Evolutionary conservation across 169 alveolate species (phyloP), one percentile per base, ranked within the genome.

Genomic region (Blepharisma undulans): DNA sequence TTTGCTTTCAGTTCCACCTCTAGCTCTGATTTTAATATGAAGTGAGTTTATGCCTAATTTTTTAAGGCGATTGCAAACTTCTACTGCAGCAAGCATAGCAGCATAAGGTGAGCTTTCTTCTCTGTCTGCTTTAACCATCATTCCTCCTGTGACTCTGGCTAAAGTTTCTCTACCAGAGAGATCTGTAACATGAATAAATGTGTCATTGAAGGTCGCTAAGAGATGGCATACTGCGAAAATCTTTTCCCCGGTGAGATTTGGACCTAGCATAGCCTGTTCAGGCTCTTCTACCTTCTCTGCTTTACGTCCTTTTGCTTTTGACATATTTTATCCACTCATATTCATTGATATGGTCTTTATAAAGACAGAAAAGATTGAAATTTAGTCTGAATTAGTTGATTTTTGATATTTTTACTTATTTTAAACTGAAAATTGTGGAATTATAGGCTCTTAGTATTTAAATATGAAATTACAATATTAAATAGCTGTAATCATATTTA

Each of bases 11-110:
- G 99, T 98, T 88, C 98, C 98, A 77, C 98, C 98, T 92, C 93
- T 95, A 21, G 99, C 99, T 93, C 99, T 98, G 87, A 99, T 96
- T 94, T 99, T 99, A 94, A 99, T 98, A 97, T 99, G 99, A 76
- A 99, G 96, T 72, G 99, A 99, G 92, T 99, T 98, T 90, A 99
- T 98, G 81, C 99, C 99, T 92, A 99, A 97, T 95, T 98, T 99
- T 95, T 99, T 98, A 92, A 99, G 97, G 84, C 99, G 96, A 30
- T 97, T 98, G 79, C 99, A 99, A 76, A 99, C 99, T 90, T 99
- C 99, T 94, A 97, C 99, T 18, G 99, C 99, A n/a, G 99, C 99
- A 98, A 98, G 96, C 99, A 99, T 99, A 89, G 99, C 99, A 36
- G 99, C 99, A 96, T 99, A 99, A 34, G 99, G 99, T 72, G 99